phyloP scores from a whole-genome alignment of 2,329 filamentous ascomycete genomes.

The Calonectria pseudoreteaudii region DNA sequence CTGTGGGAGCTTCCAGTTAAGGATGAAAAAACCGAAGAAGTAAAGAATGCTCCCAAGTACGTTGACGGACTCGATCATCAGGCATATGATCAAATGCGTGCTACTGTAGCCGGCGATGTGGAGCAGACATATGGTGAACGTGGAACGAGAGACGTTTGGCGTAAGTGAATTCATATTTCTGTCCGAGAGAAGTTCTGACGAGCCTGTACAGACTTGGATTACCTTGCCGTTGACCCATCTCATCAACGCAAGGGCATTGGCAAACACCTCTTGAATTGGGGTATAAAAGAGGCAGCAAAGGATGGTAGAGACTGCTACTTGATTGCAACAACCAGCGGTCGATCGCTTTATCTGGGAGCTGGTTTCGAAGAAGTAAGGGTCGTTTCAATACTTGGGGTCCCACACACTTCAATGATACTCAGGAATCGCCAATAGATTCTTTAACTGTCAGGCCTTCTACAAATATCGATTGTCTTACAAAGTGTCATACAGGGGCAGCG shows the following conservation, averaged over 20 bases:
- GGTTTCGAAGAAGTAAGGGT: conserved; percentile 18
- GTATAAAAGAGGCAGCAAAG: neutral
- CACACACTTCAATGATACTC: conserved; percentile 19
- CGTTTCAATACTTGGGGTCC: conserved; percentile 4
- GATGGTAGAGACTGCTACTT: conserved; percentile 17
- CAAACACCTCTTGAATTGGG: conserved; percentile 9
- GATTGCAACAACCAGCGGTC: conserved; percentile 10
- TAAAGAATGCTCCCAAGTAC: neutral
- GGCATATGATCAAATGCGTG: conserved; percentile 4
- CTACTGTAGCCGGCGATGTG: neutral
- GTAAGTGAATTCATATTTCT: neutral
- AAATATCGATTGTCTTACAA: neutral
- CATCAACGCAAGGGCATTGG: conserved; percentile 19
- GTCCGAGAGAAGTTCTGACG: neutral
- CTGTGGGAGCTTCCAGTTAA: conserved; percentile 10
- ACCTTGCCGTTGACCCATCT: conserved; percentile 14
- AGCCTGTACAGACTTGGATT: conserved; percentile 10
- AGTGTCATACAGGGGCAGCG: neutral
- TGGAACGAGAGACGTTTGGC: conserved; percentile 14
- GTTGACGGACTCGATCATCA: neutral
- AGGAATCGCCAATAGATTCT: neutral
- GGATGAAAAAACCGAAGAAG: neutral
- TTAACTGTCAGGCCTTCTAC: neutral
- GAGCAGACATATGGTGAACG: conserved; percentile 5
- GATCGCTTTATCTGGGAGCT: conserved; percentile 6